Conservation (phyloP, 2,329 filamentous ascomycete genomes). For the Monilinia fructigena region DNA sequence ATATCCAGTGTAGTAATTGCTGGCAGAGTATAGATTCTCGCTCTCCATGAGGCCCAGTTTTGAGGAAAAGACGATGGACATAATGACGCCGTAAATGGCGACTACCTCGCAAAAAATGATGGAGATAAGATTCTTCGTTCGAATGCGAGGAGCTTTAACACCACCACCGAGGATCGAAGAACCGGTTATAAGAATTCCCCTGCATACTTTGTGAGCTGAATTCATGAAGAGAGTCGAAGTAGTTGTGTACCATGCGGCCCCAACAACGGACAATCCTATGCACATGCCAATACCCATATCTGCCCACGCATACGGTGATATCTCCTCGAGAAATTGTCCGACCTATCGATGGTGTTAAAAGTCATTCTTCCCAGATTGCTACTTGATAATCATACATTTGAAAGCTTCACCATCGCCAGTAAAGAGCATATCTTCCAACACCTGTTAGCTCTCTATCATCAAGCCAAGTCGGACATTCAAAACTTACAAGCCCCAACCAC, state of each 20-base stretch:
- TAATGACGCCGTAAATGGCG: constrained; percentile 99
- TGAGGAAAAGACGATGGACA: constrained; percentile 96
- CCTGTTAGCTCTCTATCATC: constrained; percentile 32
- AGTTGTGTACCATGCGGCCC: constrained; percentile 80
- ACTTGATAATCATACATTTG: constrained; percentile 66
- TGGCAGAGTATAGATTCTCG: constrained; percentile 66
- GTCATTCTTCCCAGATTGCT: neutral
- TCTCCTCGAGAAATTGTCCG: constrained; percentile 87
- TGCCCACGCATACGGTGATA: constrained; percentile 94
- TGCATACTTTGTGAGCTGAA: constrained; percentile 43
- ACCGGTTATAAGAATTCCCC: constrained; percentile 98
- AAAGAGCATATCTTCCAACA: constrained; percentile 86
- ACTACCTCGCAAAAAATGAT: constrained; percentile 99
- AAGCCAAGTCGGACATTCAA: constrained; percentile 40
- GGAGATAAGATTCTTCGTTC: constrained; percentile 98
- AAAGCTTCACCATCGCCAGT: constrained; percentile 94
- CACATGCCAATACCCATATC: constrained; percentile 87
- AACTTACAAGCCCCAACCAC: constrained; percentile 77
- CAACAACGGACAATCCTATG: constrained; percentile 93
- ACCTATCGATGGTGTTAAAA: constrained; percentile 52
- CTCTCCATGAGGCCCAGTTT: constrained; percentile 70
- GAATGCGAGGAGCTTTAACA: constrained; percentile 94
- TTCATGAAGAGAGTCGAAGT: constrained; percentile 2
- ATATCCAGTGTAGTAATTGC: constrained; percentile 91
- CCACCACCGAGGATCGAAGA: constrained; percentile 96